These are phyloP conservation scores for Gastrolobium bilobum DNA, from an alignment of 306 rosid genomes.

Conservation along the genomic window DNA sequence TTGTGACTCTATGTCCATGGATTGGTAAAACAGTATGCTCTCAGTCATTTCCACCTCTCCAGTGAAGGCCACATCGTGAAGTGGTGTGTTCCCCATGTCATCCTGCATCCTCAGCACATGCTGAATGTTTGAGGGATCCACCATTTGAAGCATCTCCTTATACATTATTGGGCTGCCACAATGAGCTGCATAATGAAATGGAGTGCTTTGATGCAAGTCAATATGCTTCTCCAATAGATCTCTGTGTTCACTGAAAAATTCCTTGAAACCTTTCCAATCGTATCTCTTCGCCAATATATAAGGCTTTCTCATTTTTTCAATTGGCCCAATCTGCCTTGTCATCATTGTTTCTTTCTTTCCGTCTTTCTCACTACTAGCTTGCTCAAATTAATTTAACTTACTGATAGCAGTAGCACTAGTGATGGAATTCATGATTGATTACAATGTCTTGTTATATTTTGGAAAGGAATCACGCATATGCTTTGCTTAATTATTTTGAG, in stretches of 20 bases:
- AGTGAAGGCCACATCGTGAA: constrained; percentile 51
- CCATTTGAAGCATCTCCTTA: constrained; percentile 23
- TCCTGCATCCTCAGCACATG: constrained; percentile 50
- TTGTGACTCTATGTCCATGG: neutral
- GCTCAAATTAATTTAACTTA: neutral
- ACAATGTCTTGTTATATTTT: neutral
- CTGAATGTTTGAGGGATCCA: neutral
- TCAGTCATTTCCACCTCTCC: constrained; percentile 48
- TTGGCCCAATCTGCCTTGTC: neutral
- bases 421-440: neutral
- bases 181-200: constrained; percentile 54
- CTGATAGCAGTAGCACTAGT: neutral
- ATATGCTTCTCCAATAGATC: constrained; percentile 5
- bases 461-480: neutral
- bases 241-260: neutral
- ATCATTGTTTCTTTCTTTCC: neutral
- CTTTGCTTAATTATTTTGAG: neutral
- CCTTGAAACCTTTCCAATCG: constrained; percentile 37
- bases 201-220: constrained; percentile 43
- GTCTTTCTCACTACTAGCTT: neutral
- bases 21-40: constrained; percentile 27
- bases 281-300: constrained; percentile 45
- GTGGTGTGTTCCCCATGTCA: constrained; percentile 52
- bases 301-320: constrained; percentile 46
- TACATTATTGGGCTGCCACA: constrained; percentile 43